Evolutionary conservation across 345 rosid species (phyloP).

Genomic region (Eucalyptus cloeziana): DNA sequence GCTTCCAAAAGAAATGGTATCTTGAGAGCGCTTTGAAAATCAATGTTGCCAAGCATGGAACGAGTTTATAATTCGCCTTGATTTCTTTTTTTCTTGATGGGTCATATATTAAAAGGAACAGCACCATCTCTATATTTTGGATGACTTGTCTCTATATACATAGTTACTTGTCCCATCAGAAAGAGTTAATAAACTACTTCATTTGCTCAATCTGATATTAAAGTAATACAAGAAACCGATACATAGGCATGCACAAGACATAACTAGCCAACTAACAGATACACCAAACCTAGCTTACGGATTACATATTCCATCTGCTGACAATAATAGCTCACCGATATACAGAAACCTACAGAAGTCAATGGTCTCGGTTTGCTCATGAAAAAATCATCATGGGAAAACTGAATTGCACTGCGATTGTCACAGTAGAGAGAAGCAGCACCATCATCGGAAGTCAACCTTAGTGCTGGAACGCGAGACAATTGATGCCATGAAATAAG

Average conservation of each 20-base stretch:
- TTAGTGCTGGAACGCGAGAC: not conserved
- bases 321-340: not conserved
- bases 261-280: not conserved
- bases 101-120: not conserved
- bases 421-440: not conserved
- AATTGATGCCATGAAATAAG: not conserved
- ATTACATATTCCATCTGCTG: not conserved
- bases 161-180: not conserved
- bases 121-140: not conserved
- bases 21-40: not conserved
- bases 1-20: not conserved
- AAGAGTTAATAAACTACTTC: not conserved
- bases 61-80: not conserved
- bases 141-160: not conserved
- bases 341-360: not conserved
- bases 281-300: not conserved
- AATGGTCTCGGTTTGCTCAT: not conserved
- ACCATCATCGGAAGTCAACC: not conserved
- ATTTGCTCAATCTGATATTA: not conserved
- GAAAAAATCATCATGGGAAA: not conserved
- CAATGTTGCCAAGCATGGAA: not conserved
- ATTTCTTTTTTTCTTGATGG: not conserved
- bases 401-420: not conserved
- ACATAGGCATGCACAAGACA: not conserved
- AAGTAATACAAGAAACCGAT: not conserved